A percentile compares a stretch with the other conserved stretches of the same genome.
Conservation (phyloP, 192 early-diverging fungal species). For the Dimargaris xerosporica region DNA sequence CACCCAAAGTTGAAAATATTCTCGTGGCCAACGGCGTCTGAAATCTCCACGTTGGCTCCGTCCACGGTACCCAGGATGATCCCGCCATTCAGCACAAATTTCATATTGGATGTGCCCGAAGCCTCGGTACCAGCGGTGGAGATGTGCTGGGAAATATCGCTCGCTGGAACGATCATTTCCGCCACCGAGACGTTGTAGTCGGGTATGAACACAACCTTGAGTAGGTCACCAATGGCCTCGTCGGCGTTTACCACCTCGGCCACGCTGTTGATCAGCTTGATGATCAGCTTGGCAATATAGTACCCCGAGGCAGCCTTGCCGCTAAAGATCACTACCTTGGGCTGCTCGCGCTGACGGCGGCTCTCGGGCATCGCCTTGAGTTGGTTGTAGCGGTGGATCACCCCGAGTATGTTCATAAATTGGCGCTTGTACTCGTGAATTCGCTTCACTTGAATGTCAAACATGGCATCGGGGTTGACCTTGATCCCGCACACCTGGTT, state of each 20-base stretch:
- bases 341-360: conserved; percentile 43
- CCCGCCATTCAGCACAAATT: conserved; percentile 98
- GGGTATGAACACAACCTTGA: conserved; percentile 94
- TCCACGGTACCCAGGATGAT: conserved; percentile 95
- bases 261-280: conserved; percentile 97
- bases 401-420: conserved; percentile 94
- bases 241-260: conserved; percentile 81
- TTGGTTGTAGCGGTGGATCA: conserved; percentile 83
- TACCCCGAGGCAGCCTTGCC: conserved; percentile 97
- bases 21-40: conserved; percentile 89
- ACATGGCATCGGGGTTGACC: conserved; percentile 76
- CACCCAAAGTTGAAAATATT: conserved; percentile 98
- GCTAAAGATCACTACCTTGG: conserved; percentile 86
- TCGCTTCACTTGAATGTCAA: conserved; percentile 97
- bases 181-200: conserved; percentile 98
- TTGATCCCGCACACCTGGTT: conserved; percentile 44
- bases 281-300: conserved; percentile 96
- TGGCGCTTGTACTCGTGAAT: conserved; percentile 99
- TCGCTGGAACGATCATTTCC: conserved; percentile 90
- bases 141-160: conserved; percentile 99
- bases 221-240: conserved; percentile 53
- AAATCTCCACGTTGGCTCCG: conserved; percentile 97
- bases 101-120: conserved; percentile 99
- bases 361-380: conserved; percentile 64
- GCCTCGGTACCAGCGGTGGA: conserved; percentile 98